These are phyloP conservation scores for Pulveroboletus ravenelii DNA, from an alignment of 768 basidiomycete genomes.

Conservation along the genomic window DNA sequence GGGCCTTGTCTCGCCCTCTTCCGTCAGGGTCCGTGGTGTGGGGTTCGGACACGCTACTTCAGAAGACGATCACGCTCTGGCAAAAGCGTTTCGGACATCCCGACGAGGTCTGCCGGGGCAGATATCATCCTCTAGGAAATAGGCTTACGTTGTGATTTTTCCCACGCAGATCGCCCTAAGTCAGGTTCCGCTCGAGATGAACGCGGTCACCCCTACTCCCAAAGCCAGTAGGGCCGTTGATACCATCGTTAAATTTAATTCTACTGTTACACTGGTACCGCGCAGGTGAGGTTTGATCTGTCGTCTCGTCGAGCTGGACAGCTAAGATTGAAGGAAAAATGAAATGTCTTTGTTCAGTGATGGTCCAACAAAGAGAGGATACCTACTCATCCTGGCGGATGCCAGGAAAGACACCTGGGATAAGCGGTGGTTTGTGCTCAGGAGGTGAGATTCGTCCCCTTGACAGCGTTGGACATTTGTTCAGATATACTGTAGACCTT, in stretches of 20 bases:
- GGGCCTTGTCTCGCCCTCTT: slow-evolving; percentile 40
- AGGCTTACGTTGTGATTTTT: slow-evolving; percentile 12
- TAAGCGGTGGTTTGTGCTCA: slow-evolving; percentile 80
- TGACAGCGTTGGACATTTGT: neutral
- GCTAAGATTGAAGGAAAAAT: slow-evolving; percentile 4
- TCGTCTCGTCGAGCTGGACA: neutral
- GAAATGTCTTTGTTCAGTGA: slow-evolving; percentile 45
- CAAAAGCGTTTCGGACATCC: slow-evolving; percentile 73
- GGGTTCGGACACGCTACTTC: slow-evolving; percentile 62
- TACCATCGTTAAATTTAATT: slow-evolving; percentile 63
- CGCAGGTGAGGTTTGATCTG: slow-evolving; percentile 49
- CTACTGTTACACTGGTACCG: slow-evolving; percentile 67
- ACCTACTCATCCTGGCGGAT: slow-evolving; percentile 75
- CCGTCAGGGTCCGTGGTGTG: slow-evolving; percentile 52
- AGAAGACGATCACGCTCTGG: slow-evolving; percentile 75
- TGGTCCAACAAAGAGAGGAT: slow-evolving; percentile 78
- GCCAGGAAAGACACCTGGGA: slow-evolving; percentile 80
- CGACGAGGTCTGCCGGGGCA: slow-evolving; percentile 54
- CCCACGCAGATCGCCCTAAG: slow-evolving; percentile 67
- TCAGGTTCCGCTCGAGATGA: slow-evolving; percentile 61
- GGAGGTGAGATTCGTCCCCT: slow-evolving; percentile 48
- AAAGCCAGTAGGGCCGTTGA: slow-evolving; percentile 34
- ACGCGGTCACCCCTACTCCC: slow-evolving; percentile 23
- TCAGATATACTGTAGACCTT: slow-evolving; percentile 56
- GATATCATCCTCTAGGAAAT: neutral